A percentile compares a stretch with the other conserved stretches of the same genome.
phyloP scores from a whole-genome alignment of 768 basidiomycete species.

The Boletales sp. region DNA sequence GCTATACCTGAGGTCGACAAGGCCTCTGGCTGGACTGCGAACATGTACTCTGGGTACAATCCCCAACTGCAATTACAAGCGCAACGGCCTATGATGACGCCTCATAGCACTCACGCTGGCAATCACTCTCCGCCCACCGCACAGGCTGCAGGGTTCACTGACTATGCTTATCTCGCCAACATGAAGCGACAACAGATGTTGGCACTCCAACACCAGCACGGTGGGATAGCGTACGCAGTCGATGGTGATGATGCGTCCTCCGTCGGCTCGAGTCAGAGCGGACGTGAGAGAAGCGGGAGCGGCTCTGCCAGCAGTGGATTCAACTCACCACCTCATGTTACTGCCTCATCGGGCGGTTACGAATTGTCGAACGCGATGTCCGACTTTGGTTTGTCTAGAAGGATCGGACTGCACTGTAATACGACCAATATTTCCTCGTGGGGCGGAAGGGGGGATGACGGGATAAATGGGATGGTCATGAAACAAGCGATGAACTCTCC shows the following conservation, averaged over 20 bases:
- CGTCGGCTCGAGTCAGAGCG: slow-evolving; percentile 34
- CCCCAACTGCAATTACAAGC: slow-evolving; percentile 26
- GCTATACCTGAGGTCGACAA: slow-evolving; percentile 25
- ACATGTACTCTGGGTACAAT: slow-evolving; percentile 27
- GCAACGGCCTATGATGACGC: slow-evolving; percentile 39
- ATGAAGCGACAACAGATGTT: slow-evolving; percentile 29
- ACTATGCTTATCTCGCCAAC: slow-evolving; percentile 25
- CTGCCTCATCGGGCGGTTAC: slow-evolving; percentile 30
- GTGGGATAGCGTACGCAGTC: slow-evolving; percentile 21
- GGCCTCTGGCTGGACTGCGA: slow-evolving; percentile 27
- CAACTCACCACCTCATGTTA: slow-evolving; percentile 28
- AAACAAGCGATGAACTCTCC: slow-evolving; percentile 33
- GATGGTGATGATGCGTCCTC: slow-evolving; percentile 40
- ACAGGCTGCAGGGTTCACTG: slow-evolving; percentile 8
- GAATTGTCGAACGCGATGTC: slow-evolving; percentile 32
- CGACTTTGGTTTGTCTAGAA: slow-evolving; percentile 25
- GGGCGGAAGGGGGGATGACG: slow-evolving; percentile 26
- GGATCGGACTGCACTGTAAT: slow-evolving; percentile 20
- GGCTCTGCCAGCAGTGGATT: slow-evolving; percentile 32
- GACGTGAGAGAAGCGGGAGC: slow-evolving; percentile 36
- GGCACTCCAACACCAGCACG: slow-evolving; percentile 30
- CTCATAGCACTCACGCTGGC: slow-evolving; percentile 36
- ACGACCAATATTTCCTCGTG: slow-evolving; percentile 25
- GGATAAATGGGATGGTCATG: slow-evolving; percentile 33
- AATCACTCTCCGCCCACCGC: slow-evolving; percentile 16